A percentile compares a stretch with the other conserved stretches of the same genome.
Conservation (phyloP, 169 alveolate genomes). For the Condylostoma magnum region DNA sequence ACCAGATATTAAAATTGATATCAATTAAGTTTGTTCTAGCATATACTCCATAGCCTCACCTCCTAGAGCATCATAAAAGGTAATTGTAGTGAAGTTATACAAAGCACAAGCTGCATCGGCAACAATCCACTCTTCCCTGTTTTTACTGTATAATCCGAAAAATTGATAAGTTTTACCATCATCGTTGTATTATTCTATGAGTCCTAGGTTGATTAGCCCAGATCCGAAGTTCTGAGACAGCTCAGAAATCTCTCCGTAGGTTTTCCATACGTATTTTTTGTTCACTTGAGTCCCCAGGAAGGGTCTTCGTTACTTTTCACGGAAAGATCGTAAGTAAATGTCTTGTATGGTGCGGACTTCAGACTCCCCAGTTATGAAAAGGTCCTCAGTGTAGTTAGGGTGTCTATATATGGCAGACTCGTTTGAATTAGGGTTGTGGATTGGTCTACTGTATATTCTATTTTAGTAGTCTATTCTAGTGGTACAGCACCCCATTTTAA, state of each 20-base stretch:
- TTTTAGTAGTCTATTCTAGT: too few species aligned
- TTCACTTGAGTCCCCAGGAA: background rate
- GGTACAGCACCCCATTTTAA: too few species aligned
- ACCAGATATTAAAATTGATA: background rate
- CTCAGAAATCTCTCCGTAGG: background rate
- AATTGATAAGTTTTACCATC: constrained; percentile 10
- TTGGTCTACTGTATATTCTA: background rate
- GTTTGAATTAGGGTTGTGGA: background rate
- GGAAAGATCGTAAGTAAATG: background rate
- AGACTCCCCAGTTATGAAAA: background rate
- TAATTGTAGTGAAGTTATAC: constrained; percentile 55
- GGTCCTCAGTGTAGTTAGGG: background rate
- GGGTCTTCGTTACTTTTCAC: constrained; percentile 6
- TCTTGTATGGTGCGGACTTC: background rate
- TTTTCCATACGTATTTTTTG: constrained; percentile 10
- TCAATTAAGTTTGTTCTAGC: constrained; percentile 45
- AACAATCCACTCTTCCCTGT: constrained; percentile 87
- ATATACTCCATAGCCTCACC: constrained; percentile 67
- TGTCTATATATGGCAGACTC: background rate
- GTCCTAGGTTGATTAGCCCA: background rate
- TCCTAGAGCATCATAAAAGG: constrained; percentile 79
- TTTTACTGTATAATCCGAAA: constrained; percentile 81
- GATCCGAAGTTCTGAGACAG: constrained; percentile 20
- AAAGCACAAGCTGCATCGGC: constrained; percentile 75
- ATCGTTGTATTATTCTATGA: background rate